Percentiles rank a stretch among this genome's conserved stretches.
Evolutionary conservation across 768 basidiomycete genomes (phyloP).

Genomic region (Botryobasidium botryosum): DNA sequence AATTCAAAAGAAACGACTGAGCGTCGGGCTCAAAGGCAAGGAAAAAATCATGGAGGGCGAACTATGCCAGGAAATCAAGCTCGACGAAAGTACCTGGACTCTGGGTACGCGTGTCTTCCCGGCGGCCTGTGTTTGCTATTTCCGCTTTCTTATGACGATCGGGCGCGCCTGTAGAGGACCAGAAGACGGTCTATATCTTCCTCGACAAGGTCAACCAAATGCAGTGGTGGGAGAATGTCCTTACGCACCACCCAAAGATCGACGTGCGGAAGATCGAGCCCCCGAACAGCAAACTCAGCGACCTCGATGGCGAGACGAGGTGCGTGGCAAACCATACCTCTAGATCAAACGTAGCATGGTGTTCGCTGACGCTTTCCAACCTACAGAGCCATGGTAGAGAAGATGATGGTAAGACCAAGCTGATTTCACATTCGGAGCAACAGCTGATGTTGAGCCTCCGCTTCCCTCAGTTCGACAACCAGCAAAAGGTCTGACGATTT

Average conservation of each 20-base stretch:
- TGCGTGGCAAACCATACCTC: conserved; percentile 19
- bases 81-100: conserved; percentile 96
- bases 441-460: background rate
- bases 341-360: background rate
- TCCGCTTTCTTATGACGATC: too few species aligned
- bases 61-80: conserved; percentile 81
- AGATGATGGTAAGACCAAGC: conserved; percentile 82
- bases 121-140: too few species aligned
- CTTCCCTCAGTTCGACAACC: conserved; percentile 50
- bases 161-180: conserved; percentile 48
- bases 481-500: conserved; percentile 37
- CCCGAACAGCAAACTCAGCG: conserved; percentile 86
- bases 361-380: background rate
- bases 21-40: conserved; percentile 68
- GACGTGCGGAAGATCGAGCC: conserved; percentile 93
- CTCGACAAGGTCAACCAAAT: conserved; percentile 76
- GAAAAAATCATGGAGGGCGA: conserved; percentile 80
- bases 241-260: conserved; percentile 91
- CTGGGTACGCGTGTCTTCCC: conserved; percentile 38
- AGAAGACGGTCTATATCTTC: conserved; percentile 50
- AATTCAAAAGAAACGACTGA: conserved; percentile 69
- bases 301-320: conserved; percentile 92
- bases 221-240: conserved; percentile 96
- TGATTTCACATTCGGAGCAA: background rate
- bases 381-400: conserved; percentile 87